These are phyloP conservation scores for Pugionium dolabratum DNA, from an alignment of 345 rosid genomes.

Conservation along the genomic window DNA sequence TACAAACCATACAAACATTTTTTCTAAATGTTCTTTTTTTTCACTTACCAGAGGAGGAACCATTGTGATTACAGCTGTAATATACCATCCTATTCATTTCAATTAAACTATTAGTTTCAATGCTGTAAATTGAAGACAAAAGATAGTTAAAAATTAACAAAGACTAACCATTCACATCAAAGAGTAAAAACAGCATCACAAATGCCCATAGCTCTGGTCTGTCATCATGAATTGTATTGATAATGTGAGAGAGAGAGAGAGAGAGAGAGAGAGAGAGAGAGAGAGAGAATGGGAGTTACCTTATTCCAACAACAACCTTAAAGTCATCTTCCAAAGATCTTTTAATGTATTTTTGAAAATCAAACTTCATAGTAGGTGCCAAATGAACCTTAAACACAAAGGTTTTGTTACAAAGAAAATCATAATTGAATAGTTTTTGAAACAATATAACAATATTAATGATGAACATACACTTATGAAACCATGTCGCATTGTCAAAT, in stretches of 20 bases:
- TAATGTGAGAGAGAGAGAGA: too few species aligned
- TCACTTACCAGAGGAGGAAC: constrained; percentile 75
- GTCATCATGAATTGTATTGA: constrained; percentile 18
- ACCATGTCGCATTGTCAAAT: constrained; percentile 88
- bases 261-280: too few species aligned
- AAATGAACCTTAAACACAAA: constrained; percentile 69
- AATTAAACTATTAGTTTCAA: constrained; percentile 16
- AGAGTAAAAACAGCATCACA: constrained; percentile 65
- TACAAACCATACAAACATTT: too few species aligned
- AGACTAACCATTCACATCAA: constrained; percentile 73
- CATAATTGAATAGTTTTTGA: not conserved
- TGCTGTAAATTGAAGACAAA: not conserved
- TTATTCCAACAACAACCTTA: constrained; percentile 92
- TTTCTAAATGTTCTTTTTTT: not conserved
- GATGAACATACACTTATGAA: constrained; percentile 64
- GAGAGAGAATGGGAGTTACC: constrained; percentile 40
- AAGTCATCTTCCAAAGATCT: constrained; percentile 93
- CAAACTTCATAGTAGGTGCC: constrained; percentile 77
- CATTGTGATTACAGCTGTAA: constrained; percentile 58
- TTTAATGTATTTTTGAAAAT: constrained; percentile 90
- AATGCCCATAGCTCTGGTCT: constrained; percentile 82
- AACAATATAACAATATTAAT: too few species aligned
- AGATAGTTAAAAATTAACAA: not conserved
- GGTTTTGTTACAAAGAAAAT: constrained; percentile 3
- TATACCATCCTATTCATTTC: constrained; percentile 61